These are phyloP conservation scores for Gossypium longicalyx DNA, from an alignment of 345 rosid genomes.

Conservation along the genomic window DNA sequence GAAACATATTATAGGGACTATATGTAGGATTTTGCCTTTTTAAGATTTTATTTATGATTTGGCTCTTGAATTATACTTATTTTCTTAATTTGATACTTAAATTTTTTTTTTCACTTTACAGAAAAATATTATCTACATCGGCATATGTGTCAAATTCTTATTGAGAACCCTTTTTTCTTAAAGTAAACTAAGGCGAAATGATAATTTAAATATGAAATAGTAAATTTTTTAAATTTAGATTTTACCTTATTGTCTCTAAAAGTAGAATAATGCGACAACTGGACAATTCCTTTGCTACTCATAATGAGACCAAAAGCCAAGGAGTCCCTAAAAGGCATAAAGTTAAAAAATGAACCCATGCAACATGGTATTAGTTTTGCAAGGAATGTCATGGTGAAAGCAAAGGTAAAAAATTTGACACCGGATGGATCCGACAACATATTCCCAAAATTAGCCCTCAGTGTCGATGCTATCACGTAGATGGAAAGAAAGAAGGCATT, in stretches of 20 bases:
- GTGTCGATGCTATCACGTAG: constrained; percentile 19
- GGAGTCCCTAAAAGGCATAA: constrained; percentile 42
- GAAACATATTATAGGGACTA: no score
- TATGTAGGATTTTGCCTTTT: no score
- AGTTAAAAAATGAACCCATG: constrained; percentile 31
- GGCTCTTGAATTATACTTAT: no score
- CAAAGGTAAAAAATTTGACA: background rate
- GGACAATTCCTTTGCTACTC: constrained; percentile 40
- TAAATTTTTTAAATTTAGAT: no score
- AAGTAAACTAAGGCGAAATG: no score
- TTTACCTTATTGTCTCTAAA: constrained; percentile 25
- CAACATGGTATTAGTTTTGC: constrained; percentile 31
- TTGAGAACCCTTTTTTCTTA: no score
- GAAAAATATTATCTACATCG: no score
- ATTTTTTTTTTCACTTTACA: no score
- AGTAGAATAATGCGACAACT: constrained; percentile 24
- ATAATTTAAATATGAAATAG: no score
- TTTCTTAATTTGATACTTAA: no score
- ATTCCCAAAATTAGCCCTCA: constrained; percentile 12
- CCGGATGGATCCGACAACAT: background rate
- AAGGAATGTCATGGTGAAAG: constrained; percentile 12
- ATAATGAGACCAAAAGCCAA: constrained; percentile 15
- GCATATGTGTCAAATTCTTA: no score
- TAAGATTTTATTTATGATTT: no score
- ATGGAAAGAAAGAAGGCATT: constrained; percentile 28